A percentile compares a stretch with the other conserved stretches of the same genome.
Evolutionary conservation across 1,284 basidiomycete species (phyloP).

Genomic region (Microbotryum lychnidis-dioicae): DNA sequence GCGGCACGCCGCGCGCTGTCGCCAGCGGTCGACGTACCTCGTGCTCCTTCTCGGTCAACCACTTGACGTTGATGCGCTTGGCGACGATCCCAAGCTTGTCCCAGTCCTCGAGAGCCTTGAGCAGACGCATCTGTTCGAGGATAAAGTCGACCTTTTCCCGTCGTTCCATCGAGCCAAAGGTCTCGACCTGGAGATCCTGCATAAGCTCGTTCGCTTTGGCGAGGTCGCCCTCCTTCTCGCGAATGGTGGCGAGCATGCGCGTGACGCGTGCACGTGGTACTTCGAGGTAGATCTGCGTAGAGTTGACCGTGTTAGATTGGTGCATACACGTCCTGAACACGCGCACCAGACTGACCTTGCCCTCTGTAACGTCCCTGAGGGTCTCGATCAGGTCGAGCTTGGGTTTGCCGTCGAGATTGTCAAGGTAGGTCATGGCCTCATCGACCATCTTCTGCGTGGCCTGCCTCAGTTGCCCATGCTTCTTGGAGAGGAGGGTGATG

Average conservation of each 20-base stretch:
- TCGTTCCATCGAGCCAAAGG: slow-evolving; percentile 96
- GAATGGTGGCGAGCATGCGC: slow-evolving; percentile 68
- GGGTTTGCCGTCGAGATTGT: slow-evolving; percentile 60
- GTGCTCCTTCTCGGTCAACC: slow-evolving; percentile 78
- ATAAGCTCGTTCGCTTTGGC: slow-evolving; percentile 75
- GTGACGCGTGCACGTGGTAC: slow-evolving; percentile 92
- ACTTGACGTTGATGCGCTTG: slow-evolving; percentile 92
- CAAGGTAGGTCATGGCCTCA: slow-evolving; percentile 67
- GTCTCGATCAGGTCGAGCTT: slow-evolving; percentile 87
- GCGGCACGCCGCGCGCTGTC: neutral
- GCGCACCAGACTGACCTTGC: slow-evolving; percentile 58
- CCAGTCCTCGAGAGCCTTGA: slow-evolving; percentile 67
- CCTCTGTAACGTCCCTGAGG: slow-evolving; percentile 84
- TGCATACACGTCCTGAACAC: neutral
- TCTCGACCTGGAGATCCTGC: slow-evolving; percentile 94
- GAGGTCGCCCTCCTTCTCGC: slow-evolving; percentile 62
- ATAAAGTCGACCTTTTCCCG: slow-evolving; percentile 98
- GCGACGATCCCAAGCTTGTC: slow-evolving; percentile 78
- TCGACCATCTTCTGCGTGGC: slow-evolving; percentile 87
- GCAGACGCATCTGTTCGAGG: slow-evolving; percentile 95
- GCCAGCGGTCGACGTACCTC: slow-evolving; percentile 53
- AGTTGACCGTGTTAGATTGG: neutral
- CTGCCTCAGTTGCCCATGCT: slow-evolving; percentile 93
- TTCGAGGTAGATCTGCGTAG: slow-evolving; percentile 84
- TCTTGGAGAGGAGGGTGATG: slow-evolving; percentile 74